Conservation (phyloP, 306 rosid species). For the Quercus bicolor region DNA sequence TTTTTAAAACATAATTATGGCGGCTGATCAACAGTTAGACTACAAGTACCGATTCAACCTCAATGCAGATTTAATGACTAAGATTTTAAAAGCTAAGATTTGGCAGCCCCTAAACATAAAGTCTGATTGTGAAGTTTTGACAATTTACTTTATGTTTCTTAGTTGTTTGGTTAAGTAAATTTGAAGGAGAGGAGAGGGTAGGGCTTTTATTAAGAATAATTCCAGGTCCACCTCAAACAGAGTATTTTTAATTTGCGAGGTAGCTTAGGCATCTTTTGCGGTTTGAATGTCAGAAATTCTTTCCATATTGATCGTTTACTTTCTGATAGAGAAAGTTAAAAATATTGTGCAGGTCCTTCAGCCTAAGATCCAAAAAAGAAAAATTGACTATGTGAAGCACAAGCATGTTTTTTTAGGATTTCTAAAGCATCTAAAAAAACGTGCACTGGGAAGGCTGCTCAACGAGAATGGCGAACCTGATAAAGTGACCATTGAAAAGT, state of each 20-base stretch:
- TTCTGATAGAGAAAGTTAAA: conserved; percentile 5
- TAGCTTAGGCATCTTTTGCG: no score
- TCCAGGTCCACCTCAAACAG: neutral
- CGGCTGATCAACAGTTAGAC: neutral
- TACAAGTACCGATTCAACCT: neutral
- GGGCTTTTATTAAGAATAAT: neutral
- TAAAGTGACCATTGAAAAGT: conserved; percentile 54
- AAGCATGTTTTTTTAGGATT: conserved; percentile 72
- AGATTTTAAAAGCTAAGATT: neutral
- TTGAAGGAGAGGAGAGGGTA: neutral
- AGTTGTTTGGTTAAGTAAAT: neutral
- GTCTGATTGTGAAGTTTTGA: neutral
- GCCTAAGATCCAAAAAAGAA: conserved; percentile 83
- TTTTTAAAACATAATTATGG: neutral
- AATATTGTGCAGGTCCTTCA: conserved; percentile 67
- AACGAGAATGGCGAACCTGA: conserved; percentile 62
- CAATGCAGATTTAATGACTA: neutral
- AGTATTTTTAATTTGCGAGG: no score
- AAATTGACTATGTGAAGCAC: conserved; percentile 61
- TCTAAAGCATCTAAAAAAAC: conserved; percentile 61
- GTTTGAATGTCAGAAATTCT: neutral
- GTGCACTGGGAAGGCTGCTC: conserved; percentile 62
- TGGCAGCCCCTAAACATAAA: neutral
- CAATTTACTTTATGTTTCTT: neutral
- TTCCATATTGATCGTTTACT: neutral